Evolutionary conservation across 31 red algal species (phyloP), one percentile per base, ranked within the genome.

Genomic region (Endocladia muricata): DNA sequence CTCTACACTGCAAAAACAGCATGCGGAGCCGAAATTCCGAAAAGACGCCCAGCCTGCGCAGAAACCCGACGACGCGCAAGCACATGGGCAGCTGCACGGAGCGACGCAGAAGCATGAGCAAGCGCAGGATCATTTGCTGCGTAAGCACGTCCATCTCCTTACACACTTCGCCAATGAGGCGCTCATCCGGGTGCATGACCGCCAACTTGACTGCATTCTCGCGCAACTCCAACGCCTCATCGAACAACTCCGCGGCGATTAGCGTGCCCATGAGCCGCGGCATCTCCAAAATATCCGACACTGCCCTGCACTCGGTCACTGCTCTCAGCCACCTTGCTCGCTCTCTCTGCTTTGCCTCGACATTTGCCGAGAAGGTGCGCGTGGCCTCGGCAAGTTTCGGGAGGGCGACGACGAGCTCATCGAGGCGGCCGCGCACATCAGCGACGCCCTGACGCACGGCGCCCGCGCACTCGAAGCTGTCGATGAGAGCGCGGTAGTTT

Each of bases 1-100:
- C 91, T 4, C 96, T 79, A 56, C 89, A 95, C 25, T 87, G 84
- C 49, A 98, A 82, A 83, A 98, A 98, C 11, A 88, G 59, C 69
- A 89, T 84, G 23, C 92, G 88, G 8, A 98, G 70, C 26, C 79
- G 43, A 58, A 70, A 78, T 64, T 98, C 91, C 8, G 78, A 76
- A 55, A 88, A 87, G 0, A 80, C 81, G 21, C 67, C 81, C 34
- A 92, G 86, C 1, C 91, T 73, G 9, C 91, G 79, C 0, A 94
- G 78, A 80, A 89, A 94, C 4, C 85, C 84, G 35, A 94, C 85
- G 9, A 88, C 79, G 23, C 91, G 79, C 41, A 97, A 82, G 47
- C 88, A 88, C 66, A 77, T 84, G 4, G 94, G 88, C 59, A 92
- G 43, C 71, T 88, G 79, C 22, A 97, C 74, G 7, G 82, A 56